A percentile compares a stretch with the other conserved stretches of the same genome.
Evolutionary conservation across 2,329 filamentous ascomycete genomes (phyloP).

Genomic region (Aspergillus proliferans): DNA sequence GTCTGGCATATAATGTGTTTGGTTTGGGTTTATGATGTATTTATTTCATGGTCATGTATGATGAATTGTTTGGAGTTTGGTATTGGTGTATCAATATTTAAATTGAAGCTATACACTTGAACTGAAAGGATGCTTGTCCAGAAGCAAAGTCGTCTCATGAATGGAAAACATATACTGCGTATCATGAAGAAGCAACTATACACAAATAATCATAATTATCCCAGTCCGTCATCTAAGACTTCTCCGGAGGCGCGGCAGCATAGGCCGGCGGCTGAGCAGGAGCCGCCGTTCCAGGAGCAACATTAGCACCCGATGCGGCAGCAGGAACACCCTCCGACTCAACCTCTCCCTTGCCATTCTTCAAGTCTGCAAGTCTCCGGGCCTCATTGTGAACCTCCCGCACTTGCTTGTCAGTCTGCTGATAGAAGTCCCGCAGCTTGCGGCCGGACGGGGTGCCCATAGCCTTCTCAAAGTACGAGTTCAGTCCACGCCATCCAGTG

Average conservation of each 20-base stretch:
- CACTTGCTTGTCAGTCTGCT: conserved; percentile 77
- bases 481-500: conserved; percentile 60
- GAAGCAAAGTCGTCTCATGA: background rate
- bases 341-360: conserved; percentile 50
- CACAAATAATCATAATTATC: background rate
- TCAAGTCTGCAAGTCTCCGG: conserved; percentile 77
- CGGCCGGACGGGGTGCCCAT: conserved; percentile 79
- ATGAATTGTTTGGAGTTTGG: background rate
- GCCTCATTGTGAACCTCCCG: conserved; percentile 92
- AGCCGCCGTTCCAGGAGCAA: conserved; percentile 13
- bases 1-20: no score
- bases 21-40: no score
- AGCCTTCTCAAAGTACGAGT: conserved; percentile 93
- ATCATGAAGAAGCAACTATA: background rate
- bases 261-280: conserved; percentile 18
- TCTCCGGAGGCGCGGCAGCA: conserved; percentile 18
- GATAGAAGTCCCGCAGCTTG: conserved; percentile 83
- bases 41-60: no score
- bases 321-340: conserved; percentile 33
- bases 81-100: background rate
- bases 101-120: background rate
- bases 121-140: background rate
- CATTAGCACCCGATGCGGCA: conserved; percentile 7
- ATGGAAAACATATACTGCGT: background rate
- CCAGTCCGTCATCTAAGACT: conserved; percentile 15